A percentile compares a stretch with the other conserved stretches of the same genome.
Evolutionary conservation across 2,329 filamentous ascomycete genomes (phyloP).

Genomic region (Botryotinia calthae): DNA sequence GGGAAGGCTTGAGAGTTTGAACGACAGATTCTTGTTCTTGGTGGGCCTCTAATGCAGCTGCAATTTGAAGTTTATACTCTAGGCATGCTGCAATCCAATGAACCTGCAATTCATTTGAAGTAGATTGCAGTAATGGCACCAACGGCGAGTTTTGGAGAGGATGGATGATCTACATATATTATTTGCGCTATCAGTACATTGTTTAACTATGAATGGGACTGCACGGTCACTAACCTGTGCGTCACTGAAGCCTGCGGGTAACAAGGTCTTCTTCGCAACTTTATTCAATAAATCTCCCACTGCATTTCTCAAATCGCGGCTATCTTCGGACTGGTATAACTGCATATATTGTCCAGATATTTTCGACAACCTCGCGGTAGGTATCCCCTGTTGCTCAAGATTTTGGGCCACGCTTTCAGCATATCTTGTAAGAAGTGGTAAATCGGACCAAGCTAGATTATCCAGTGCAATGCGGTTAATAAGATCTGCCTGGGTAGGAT

Average conservation of each 20-base stretch:
- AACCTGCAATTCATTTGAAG: constrained; percentile 37
- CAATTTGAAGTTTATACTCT: constrained; percentile 50
- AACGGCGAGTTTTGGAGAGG: constrained; percentile 57
- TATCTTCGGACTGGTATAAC: constrained; percentile 30
- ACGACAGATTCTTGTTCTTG: constrained; percentile 43
- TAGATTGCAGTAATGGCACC: constrained; percentile 46
- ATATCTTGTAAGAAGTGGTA: constrained; percentile 35
- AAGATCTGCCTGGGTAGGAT: constrained; percentile 19
- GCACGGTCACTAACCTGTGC: constrained; percentile 46
- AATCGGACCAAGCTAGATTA: constrained; percentile 37
- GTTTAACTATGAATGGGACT: constrained; percentile 29
- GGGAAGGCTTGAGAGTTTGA: constrained; percentile 49
- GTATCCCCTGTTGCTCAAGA: not conserved
- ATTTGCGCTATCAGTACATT: constrained; percentile 39
- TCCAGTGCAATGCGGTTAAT: constrained; percentile 35
- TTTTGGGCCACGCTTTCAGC: constrained; percentile 19
- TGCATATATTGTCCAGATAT: constrained; percentile 26
- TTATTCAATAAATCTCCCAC: constrained; percentile 31
- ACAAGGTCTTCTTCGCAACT: constrained; percentile 29
- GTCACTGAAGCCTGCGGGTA: constrained; percentile 38
- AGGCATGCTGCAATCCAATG: constrained; percentile 54
- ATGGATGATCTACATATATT: constrained; percentile 51
- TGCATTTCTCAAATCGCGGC: constrained; percentile 29
- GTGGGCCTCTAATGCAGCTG: constrained; percentile 44
- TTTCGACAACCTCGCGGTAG: not conserved